Base-by-base conservation (phyloP, 2,329 filamentous ascomycete genomes). In the Biscogniauxia sp. region DNA sequence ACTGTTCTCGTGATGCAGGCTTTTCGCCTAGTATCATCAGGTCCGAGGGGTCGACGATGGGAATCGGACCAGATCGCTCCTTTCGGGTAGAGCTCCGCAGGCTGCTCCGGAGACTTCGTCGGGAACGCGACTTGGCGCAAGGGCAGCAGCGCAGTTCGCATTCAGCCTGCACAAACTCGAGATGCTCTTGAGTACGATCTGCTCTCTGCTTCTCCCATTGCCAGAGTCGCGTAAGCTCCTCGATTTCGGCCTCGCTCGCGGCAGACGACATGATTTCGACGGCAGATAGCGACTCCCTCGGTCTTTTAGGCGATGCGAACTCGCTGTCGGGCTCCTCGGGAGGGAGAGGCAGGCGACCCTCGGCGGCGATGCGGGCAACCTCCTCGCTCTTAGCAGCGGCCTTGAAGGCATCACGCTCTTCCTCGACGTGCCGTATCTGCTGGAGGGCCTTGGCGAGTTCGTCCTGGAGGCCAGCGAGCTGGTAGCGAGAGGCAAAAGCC, bases 81-180 rank as follows among this genome's bases (percentile, higher is more conserved):
- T 74, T 76, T 62, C 71, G 77, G n/a, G 73, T 59, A 54, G 76
- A 67, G 20, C 54, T 55, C 13, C 49, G 26, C 41, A 64, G 52
- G 20, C 55, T 56, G 13, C 50, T 37, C 45, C 64, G 52, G 28
- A 70, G 62, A 68, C 73, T 76, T 51, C 70, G 66, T 11, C 73
- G 73, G 49, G 73, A 69, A 45, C 61, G 65, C 15, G 66, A 59
- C 65, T 78, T 82, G 61, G 78, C 82, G 70, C 87, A 89, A 1
- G 83, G 78, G 76, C 89, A 92, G 74, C 84, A 86, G 53, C 83
- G 82, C 65, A 93, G 82, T 55, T 86, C 82, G 72, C 89, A 92
- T 73, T 94, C 90, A 58, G 89, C 83, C 70, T 91, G 85, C 72
- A 93, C 79, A 74, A 92, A 93, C 32, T 93, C 88, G 54, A 92